Evolutionary conservation across 2,329 filamentous ascomycete genomes (phyloP), one percentile per base, ranked within the genome.

Genomic region (Dothidotthia symphoricarpi): DNA sequence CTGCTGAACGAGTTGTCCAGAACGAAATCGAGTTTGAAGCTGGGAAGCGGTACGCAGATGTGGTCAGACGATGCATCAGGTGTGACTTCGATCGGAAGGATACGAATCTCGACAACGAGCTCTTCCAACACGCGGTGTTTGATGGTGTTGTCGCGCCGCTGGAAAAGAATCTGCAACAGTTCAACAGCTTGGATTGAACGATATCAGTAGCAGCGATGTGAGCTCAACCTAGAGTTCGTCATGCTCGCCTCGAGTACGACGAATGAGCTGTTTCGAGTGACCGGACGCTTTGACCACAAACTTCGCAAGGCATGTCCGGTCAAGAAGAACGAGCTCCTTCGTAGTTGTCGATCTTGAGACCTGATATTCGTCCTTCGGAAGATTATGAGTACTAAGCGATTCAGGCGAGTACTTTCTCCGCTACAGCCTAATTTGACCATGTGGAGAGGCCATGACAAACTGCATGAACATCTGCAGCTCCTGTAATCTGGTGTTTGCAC

Each of bases 1-100:
- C 43, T n/a, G 46, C 46, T 1, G 31, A 41, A 12, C 43, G 43
- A 8, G 13, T 47, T 9, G 32, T 47, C 9, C 31, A 45, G 9
- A 36, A 32, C 4, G 36, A 47, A 12, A 22, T 49, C 14, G 34
- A 37, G 25, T 40, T 39, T 26, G 35, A 49, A 11, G 44, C 44
- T 16, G 44, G 44, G 16, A 36, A 29, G 28, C 29, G 36, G n/a
- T 55, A 55, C 17, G 36, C 44, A 11, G 45, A 51, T 16, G 49
- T 47, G 10, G 44, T 47, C 12, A 38, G 40, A 31, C 34, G 42
- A 6, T 54, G 48, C 22, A 47, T 54, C 16, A 28, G 41, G 9
- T 53, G 50, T 16, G 52, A 52, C 19, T 51, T 53, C 27, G 45
- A 47, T 27, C 16, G 16, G 16, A 40, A 44, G 10, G 41, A 47